Evolutionary conservation across 225 moss, liverwort and hornwort species (phyloP), one percentile per base, ranked within the genome.

Genomic region (Pseudisothecium myosuroides): DNA sequence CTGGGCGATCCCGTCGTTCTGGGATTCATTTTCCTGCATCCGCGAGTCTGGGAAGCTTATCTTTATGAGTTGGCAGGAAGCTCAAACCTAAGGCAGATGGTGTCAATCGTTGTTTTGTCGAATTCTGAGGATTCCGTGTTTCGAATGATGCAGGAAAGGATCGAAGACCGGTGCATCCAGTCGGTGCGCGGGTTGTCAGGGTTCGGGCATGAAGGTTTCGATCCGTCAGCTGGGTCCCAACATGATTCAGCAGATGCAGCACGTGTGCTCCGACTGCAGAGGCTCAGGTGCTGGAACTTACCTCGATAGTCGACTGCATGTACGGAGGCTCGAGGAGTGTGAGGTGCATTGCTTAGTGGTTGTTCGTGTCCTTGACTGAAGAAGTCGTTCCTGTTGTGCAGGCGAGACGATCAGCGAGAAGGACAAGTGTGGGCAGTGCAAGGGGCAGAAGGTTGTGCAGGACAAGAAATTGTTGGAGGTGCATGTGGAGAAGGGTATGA

Each of bases 221-320:
- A 96, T 98, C 32, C 94, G 97, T 0, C 97, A 98, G 83, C 91
- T 98, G 24, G 98, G 98, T 9, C 97, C 98, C 3, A 96, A 92
- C 84, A 97, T 98, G 97, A 96, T 98, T 74, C 96, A 97, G 82
- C 98, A 97, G 93, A 97, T 96, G 98, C 98, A 98, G 85, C 97
- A 98, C 17, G 97, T 96, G 5, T 98, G 98, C 81, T 84, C 97
- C 2, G 97, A 98, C 83, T 98, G 97, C 89, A 86, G 86, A 73
- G 97, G 98, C 83, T 94, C 96, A 88, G 96, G 97, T 95, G 24
- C 26, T 77, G 34, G 31, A 58, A 29, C 45, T 76, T 14, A 3
- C 36, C 28, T 22, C 2, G 26, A 5, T 45, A 10, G 56, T 11
- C 10, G 67, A 36, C 17, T 56, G 83, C 58, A 28, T 65, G 36